These are phyloP conservation scores for Kwoniella sp. DNA, from an alignment of 768 basidiomycete species.

Conservation along the genomic window DNA sequence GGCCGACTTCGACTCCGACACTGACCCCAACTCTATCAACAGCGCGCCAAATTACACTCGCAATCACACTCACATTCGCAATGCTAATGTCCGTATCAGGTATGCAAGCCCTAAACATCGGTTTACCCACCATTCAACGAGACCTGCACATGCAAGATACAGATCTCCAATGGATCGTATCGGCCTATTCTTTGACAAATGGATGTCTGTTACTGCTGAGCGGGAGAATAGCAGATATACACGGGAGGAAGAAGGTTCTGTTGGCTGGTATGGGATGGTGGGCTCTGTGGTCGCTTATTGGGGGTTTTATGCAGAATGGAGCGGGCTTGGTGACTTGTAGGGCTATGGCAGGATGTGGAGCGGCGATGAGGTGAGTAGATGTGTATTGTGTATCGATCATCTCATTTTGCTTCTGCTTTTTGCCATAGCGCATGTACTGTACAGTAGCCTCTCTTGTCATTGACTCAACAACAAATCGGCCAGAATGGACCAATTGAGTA, in stretches of 20 bases:
- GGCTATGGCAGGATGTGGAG: slow-evolving; percentile 77
- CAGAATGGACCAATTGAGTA: no score
- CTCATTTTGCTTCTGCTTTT: no score
- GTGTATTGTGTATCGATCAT: no score
- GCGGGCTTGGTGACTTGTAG: slow-evolving; percentile 70
- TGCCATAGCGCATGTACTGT: no score
- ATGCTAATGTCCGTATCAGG: slow-evolving; percentile 34
- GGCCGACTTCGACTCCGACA: background rate
- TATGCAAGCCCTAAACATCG: slow-evolving; percentile 35
- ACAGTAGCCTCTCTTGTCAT: no score
- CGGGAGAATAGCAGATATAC: slow-evolving; percentile 52
- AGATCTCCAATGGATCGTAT: slow-evolving; percentile 54
- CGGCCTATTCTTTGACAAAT: slow-evolving; percentile 38
- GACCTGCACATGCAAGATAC: slow-evolving; percentile 50
- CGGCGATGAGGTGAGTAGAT: slow-evolving; percentile 62
- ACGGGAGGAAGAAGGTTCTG: slow-evolving; percentile 74
- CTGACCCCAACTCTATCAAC: background rate
- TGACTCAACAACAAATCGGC: no score
- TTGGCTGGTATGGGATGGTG: slow-evolving; percentile 64
- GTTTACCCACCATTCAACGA: slow-evolving; percentile 49
- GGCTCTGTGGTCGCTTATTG: slow-evolving; percentile 62
- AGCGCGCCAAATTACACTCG: slow-evolving; percentile 28
- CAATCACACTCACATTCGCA: slow-evolving; percentile 37
- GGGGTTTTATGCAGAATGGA: slow-evolving; percentile 57
- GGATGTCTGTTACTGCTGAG: slow-evolving; percentile 50